phyloP scores from a whole-genome alignment of 345 rosid species.

The Leavenworthia alabamica region DNA sequence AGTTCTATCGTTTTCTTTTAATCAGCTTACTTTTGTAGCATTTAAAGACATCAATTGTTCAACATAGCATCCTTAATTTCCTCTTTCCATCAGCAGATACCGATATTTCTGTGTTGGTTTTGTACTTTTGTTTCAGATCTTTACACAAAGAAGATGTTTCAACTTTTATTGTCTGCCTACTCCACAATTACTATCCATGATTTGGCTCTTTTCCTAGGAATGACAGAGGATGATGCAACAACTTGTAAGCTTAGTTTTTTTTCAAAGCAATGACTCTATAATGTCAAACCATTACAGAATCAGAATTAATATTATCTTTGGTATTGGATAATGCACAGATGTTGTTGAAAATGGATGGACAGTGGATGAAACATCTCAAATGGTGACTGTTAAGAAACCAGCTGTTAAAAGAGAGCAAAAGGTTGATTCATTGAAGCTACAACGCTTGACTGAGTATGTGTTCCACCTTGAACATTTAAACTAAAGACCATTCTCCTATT shows the following conservation, averaged over 20 bases:
- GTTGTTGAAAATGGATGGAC: slow-evolving; percentile 66
- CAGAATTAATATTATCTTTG: neutral
- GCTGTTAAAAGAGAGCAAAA: slow-evolving; percentile 52
- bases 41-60: neutral
- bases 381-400: slow-evolving; percentile 72
- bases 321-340: slow-evolving; percentile 43
- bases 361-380: slow-evolving; percentile 50
- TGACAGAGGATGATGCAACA: slow-evolving; percentile 70
- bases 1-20: neutral
- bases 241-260: slow-evolving; percentile 48
- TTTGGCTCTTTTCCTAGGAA: slow-evolving; percentile 77
- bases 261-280: neutral
- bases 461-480: slow-evolving; percentile 66
- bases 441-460: slow-evolving; percentile 73
- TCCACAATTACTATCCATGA: slow-evolving; percentile 68
- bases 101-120: neutral
- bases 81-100: neutral
- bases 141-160: slow-evolving; percentile 75
- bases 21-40: neutral
- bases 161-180: slow-evolving; percentile 72
- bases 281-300: neutral
- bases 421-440: slow-evolving; percentile 65
- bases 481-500: neutral
- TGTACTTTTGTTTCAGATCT: slow-evolving; percentile 51
- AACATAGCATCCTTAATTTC: too few species aligned